Conservation (phyloP, 1,284 basidiomycete genomes). For the Exobasidium cylindrosporum region DNA sequence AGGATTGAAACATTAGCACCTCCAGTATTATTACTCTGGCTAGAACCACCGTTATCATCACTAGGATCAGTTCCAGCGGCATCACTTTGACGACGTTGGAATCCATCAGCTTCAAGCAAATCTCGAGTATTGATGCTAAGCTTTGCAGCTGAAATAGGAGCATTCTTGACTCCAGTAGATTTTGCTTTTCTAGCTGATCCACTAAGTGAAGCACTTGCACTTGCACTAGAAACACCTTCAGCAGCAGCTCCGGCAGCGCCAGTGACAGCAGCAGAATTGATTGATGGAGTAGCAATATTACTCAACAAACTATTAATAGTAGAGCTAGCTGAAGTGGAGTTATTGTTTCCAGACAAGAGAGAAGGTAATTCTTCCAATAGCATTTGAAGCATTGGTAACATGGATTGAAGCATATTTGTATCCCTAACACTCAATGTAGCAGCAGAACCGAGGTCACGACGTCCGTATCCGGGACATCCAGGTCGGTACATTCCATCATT, state of each 20-base stretch:
- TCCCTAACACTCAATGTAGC: constrained; percentile 21
- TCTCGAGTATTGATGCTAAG: constrained; percentile 21
- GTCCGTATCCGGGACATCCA: constrained; percentile 40
- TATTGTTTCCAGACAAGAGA: constrained; percentile 21
- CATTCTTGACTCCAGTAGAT: constrained; percentile 9
- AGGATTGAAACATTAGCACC: background rate
- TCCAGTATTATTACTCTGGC: constrained; percentile 17
- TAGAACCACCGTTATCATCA: no score
- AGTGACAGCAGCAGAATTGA: constrained; percentile 20
- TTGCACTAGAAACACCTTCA: constrained; percentile 10
- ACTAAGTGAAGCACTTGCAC: constrained; percentile 14
- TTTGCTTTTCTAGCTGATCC: no score
- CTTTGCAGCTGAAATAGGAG: constrained; percentile 28
- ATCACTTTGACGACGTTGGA: constrained; percentile 21
- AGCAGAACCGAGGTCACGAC: constrained; percentile 25
- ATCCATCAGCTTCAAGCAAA: constrained; percentile 29
- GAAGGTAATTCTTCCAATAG: constrained; percentile 27
- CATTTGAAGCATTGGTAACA: constrained; percentile 36
- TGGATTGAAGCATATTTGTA: constrained; percentile 22
- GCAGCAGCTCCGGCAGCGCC: constrained; percentile 15
- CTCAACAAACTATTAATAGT: no score
- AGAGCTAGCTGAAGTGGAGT: constrained; percentile 19
- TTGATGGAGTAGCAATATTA: no score
- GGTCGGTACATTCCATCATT: constrained; percentile 44
- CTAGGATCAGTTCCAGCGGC: no score